Evolutionary conservation across 805 yeast species (phyloP).

Genomic region (Candida chilensis): DNA sequence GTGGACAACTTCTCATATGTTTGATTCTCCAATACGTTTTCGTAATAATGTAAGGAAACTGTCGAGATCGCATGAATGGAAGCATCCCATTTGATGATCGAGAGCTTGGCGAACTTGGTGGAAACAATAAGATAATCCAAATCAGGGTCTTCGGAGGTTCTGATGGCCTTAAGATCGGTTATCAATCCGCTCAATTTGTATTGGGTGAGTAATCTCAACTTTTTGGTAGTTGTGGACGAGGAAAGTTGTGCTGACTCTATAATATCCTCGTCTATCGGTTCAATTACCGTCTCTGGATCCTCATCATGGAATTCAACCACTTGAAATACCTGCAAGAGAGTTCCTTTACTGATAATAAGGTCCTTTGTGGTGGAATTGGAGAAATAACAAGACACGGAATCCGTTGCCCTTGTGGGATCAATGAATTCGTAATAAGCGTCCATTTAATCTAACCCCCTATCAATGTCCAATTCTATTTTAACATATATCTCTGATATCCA

Average conservation of each 20-base stretch:
- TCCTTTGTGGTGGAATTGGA: slow-evolving; percentile 35
- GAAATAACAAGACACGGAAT: slow-evolving; percentile 44
- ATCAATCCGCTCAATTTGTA: slow-evolving; percentile 65
- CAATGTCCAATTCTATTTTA: no score
- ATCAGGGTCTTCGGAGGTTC: slow-evolving; percentile 33
- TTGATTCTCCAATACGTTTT: slow-evolving; percentile 46
- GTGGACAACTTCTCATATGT: slow-evolving; percentile 31
- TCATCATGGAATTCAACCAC: slow-evolving; percentile 15
- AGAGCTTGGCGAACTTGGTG: slow-evolving; percentile 70
- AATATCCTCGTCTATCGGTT: not conserved
- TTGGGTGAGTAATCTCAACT: slow-evolving; percentile 41
- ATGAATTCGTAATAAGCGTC: slow-evolving; percentile 72
- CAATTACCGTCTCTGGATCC: slow-evolving; percentile 1
- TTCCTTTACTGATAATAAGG: slow-evolving; percentile 62
- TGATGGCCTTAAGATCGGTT: slow-evolving; percentile 42
- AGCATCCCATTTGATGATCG: slow-evolving; percentile 65
- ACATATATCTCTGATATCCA: no score
- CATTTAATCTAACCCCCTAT: no score
- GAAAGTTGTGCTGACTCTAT: not conserved
- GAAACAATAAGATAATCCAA: slow-evolving; percentile 57
- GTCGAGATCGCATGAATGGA: slow-evolving; percentile 49
- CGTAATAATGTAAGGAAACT: slow-evolving; percentile 80
- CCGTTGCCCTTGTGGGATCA: slow-evolving; percentile 68
- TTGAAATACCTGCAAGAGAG: slow-evolving; percentile 55
- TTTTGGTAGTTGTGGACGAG: slow-evolving; percentile 5